These are phyloP conservation scores for Eucalyptus globulus DNA, from an alignment of 345 rosid species.

Conservation along the genomic window DNA sequence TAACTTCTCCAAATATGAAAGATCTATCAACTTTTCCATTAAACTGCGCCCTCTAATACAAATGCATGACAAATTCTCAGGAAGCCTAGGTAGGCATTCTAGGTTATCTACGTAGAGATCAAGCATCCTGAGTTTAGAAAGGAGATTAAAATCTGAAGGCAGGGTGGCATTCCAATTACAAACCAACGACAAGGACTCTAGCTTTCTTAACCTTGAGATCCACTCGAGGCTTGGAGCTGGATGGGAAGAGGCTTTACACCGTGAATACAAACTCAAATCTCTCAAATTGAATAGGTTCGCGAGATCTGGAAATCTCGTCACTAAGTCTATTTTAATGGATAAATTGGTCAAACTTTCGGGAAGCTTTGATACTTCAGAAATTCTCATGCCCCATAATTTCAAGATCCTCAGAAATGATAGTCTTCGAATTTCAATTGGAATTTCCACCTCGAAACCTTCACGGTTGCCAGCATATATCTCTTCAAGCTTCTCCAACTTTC, in stretches of 20 bases:
- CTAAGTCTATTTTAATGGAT: too few species aligned
- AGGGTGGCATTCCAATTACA: too few species aligned
- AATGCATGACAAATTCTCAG: background rate
- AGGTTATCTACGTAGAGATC: accelerated
- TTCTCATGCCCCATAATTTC: accelerated
- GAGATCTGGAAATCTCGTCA: background rate
- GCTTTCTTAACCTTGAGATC: background rate
- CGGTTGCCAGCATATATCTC: accelerated
- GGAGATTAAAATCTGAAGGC: too few species aligned
- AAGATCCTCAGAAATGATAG: background rate
- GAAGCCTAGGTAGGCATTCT: background rate
- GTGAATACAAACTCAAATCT: accelerated
- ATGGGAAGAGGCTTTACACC: accelerated
- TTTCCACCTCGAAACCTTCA: accelerated
- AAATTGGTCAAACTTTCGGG: background rate
- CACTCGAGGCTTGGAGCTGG: background rate
- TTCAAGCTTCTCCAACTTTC: background rate
- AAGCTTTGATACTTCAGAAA: background rate
- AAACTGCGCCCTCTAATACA: accelerated
- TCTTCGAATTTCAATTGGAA: background rate
- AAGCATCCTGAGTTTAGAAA: accelerated
- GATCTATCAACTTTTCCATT: too few species aligned
- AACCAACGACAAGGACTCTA: accelerated
- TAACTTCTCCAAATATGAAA: too few species aligned
- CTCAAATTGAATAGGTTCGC: background rate